Base-by-base conservation (phyloP, 495 filamentous ascomycete genomes). In the Articulospora tetracladia region DNA sequence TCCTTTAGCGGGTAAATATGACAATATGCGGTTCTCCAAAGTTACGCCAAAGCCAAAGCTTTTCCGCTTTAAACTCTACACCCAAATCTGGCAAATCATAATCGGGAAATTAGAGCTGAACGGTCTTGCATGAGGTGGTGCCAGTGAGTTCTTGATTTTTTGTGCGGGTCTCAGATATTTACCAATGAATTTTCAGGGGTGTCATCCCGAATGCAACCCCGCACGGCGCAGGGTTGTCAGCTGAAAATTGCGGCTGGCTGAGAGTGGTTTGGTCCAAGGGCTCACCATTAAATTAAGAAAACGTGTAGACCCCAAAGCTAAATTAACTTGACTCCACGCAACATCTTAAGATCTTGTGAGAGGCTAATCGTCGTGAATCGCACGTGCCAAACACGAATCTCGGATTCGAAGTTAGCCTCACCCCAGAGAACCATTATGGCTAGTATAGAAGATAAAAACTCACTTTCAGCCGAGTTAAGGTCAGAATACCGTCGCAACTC, bases 401-500 rank as follows among this genome's bases (percentile, higher is more conserved):
- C 34, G 26, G 3, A 27, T 47, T 47, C 26, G 20, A 47, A 26
- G 20, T 17, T 48, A 11, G 15, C 24, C 36, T 47, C 24, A 41
- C 54, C 27, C 41, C n/a, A 23, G 13, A 15, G 24, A 46, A 30
- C 36, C 20, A 57, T 28, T 25, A 57, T 57, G 36, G 54, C 54
- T 15, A 30, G 54, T 57, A n/a, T 57, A 47, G 32, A 57, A 47
- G 54, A 57, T 46, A 48, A 15, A 1, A 48, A 57, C 46, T 47
- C 54, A 57, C 25, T 57, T 57, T 57, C 54, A 48, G 54, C 54
- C 44, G 34, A 57, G n/a, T 22, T 57, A 20, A 57, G 54, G 54
- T 57, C 19, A 57, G 20, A 46, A 47, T 47, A 28, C n/a, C 34
- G 22, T 24, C 54, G 27, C 44, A 25, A 3, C 25, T 12, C 20